These are phyloP conservation scores for Myxozyma neotropica DNA, from an alignment of 805 yeast species.

Conservation along the genomic window DNA sequence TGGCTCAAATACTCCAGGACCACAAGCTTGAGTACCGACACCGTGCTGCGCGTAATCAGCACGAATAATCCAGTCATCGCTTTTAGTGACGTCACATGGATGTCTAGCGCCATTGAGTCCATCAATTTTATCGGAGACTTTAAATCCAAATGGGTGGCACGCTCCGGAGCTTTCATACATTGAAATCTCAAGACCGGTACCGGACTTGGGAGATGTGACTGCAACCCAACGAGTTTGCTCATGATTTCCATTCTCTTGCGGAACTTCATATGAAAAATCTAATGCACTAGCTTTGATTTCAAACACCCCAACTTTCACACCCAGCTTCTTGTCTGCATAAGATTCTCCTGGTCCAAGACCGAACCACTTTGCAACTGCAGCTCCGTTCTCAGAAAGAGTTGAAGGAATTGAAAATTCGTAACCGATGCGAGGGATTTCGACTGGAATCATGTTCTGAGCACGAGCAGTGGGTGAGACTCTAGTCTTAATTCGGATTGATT, in stretches of 20 bases:
- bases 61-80: conserved; percentile 31
- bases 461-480: conserved; percentile 17
- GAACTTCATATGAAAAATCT: conserved; percentile 42
- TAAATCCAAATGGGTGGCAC: conserved; percentile 27
- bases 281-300: conserved; percentile 30
- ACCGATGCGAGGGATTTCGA: conserved; percentile 44
- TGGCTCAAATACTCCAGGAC: conserved; percentile 37
- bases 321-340: conserved; percentile 43
- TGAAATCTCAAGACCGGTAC: conserved; percentile 1
- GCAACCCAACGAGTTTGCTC: conserved; percentile 42
- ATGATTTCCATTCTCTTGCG: conserved; percentile 47
- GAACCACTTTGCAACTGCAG: conserved; percentile 39
- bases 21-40: conserved; percentile 40
- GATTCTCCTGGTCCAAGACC: conserved; percentile 47
- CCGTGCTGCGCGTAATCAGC: conserved; percentile 39
- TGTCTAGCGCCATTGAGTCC: conserved; percentile 36
- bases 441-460: conserved; percentile 35
- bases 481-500: not conserved
- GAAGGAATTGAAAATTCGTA: conserved; percentile 41
- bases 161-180: conserved; percentile 14
- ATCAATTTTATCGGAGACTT: conserved; percentile 22
- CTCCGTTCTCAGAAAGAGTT: conserved; percentile 16
- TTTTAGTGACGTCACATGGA: conserved; percentile 35
- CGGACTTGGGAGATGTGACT: conserved; percentile 13
- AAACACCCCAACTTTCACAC: conserved; percentile 39